Base-by-base conservation (phyloP, 345 rosid genomes). In the Camelina neglecta region DNA sequence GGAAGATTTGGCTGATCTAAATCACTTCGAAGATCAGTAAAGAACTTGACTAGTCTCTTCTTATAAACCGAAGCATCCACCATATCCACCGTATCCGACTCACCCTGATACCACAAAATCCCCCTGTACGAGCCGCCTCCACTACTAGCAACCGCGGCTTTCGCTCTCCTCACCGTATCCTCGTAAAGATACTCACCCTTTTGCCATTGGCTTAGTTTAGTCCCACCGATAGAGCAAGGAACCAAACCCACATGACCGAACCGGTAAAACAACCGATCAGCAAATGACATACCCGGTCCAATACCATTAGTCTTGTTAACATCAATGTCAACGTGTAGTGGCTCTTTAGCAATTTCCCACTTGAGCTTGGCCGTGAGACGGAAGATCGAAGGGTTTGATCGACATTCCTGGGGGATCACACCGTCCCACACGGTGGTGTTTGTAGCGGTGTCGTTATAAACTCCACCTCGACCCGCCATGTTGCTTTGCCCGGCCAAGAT, bases 381-480 rank as follows among this genome's bases (percentile, higher is more conserved):
- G 75, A 82, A 75, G 70, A 90, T 83, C 1, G 74, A 75, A 6
- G 85, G 88, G 76, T 83, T 84, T 8, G 89, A 81, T 15, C 73
- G 73, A 74, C 89, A 89, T 65, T 94, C 89, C 0, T 75, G 84
- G 0, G 97, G 97, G 31, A 92, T 53, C 2, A 90, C 49, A 0
- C 91, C 88, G 73, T 94, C 98, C 98, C 98, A 94, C 13, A 55
- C 48, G 29, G 71, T 13, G 15, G 49, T 51, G 39, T 81, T 78
- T 0, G 81, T 80, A 9, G 29, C 35, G 55, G 84, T 83, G 82
- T 82, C 71, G 77, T 81, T 87, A 53, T 65, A 20, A 1, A 92
- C 92, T 2, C 96, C 93, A 8, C 97, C 98, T 7, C 90, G 88
- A 16, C 98, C 97, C 3, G 92, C 92, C 95, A 90, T 94, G 88